Evolutionary conservation across 495 filamentous ascomycete genomes (phyloP).

Genomic region (Podospora anserina): DNA sequence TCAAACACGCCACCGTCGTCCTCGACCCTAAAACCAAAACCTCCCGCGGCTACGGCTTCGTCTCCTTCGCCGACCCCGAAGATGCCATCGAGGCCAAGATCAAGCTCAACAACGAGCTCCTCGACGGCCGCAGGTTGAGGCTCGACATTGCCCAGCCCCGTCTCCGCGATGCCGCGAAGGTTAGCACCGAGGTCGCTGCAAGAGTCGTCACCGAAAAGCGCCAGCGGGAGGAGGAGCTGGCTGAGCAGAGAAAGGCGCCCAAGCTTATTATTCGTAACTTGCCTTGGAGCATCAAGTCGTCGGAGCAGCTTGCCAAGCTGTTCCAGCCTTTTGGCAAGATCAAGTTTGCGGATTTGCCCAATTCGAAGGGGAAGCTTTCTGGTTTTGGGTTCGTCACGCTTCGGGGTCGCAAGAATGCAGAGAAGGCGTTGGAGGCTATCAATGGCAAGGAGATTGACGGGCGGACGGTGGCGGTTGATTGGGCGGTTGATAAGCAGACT

Average conservation of each 20-base stretch:
- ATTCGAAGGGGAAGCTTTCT: constrained; percentile 64
- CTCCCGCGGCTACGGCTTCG: constrained; percentile 92
- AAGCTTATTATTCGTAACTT: constrained; percentile 93
- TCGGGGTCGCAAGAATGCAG: constrained; percentile 83
- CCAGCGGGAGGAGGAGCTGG: constrained; percentile 52
- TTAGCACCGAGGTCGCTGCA: constrained; percentile 32
- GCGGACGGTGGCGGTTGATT: constrained; percentile 84
- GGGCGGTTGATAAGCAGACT: constrained; percentile 85
- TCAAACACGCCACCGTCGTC: constrained; percentile 91
- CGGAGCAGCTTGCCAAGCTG: constrained; percentile 70
- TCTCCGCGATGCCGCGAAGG: constrained; percentile 60
- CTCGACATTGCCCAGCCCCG: constrained; percentile 86
- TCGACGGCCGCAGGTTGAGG: constrained; percentile 76
- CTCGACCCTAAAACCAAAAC: constrained; percentile 74
- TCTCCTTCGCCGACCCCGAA: constrained; percentile 90
- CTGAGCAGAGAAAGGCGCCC: constrained; percentile 58
- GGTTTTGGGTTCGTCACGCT: constrained; percentile 94
- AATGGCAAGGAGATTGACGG: constrained; percentile 93
- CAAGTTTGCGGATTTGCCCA: constrained; percentile 75
- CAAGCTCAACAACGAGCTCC: constrained; percentile 67
- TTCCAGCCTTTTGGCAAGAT: constrained; percentile 90
- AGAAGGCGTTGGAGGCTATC: constrained; percentile 76
- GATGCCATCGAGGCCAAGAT: constrained; percentile 77
- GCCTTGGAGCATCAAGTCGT: constrained; percentile 89
- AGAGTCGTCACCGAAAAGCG: constrained; percentile 50